phyloP scores from a whole-genome alignment of 1,139 yeast genomes.

The Candida mesenterica region DNA sequence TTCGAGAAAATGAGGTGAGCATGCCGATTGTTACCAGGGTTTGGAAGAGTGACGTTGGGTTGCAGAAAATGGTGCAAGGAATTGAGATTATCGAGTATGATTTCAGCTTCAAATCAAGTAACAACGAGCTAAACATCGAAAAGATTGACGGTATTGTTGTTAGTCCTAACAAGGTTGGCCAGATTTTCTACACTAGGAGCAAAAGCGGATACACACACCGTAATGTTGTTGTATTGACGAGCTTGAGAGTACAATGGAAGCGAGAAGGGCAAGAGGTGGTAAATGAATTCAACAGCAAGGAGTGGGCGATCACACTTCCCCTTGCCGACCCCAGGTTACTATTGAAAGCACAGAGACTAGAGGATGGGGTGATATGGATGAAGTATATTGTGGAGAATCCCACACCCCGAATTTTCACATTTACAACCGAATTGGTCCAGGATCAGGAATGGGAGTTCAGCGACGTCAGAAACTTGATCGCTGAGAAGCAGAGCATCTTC shows the following conservation, averaged over 20 bases:
- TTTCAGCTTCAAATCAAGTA: constrained; percentile 26
- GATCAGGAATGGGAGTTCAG: constrained; percentile 31
- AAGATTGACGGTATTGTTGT: constrained; percentile 9
- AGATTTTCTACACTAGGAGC: constrained; percentile 36
- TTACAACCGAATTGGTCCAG: constrained; percentile 45
- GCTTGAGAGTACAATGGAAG: constrained; percentile 34
- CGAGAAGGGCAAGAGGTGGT: constrained; percentile 18
- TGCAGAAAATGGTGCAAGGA: constrained; percentile 13
- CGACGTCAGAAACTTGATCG: constrained; percentile 25
- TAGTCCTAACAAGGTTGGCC: constrained; percentile 10
- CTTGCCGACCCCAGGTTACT: constrained; percentile 69
- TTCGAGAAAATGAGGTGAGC: constrained; percentile 18
- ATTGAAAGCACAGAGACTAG: constrained; percentile 20
- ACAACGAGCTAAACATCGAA: constrained; percentile 31
- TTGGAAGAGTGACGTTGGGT: constrained; percentile 40
- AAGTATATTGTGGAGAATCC: constrained; percentile 70
- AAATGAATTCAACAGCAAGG: constrained; percentile 29
- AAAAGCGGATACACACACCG: constrained; percentile 42
- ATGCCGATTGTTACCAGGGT: constrained; percentile 46
- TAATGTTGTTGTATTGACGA: constrained; percentile 31
- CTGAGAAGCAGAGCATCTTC: constrained; percentile 31
- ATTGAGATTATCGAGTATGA: constrained; percentile 25
- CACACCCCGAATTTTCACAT: constrained; percentile 64
- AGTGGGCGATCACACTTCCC: constrained; percentile 56
- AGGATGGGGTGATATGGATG: constrained; percentile 21